These are phyloP conservation scores for Stephanodiscus minutulus DNA, from an alignment of 108 stramenopile species.

Conservation along the genomic window DNA sequence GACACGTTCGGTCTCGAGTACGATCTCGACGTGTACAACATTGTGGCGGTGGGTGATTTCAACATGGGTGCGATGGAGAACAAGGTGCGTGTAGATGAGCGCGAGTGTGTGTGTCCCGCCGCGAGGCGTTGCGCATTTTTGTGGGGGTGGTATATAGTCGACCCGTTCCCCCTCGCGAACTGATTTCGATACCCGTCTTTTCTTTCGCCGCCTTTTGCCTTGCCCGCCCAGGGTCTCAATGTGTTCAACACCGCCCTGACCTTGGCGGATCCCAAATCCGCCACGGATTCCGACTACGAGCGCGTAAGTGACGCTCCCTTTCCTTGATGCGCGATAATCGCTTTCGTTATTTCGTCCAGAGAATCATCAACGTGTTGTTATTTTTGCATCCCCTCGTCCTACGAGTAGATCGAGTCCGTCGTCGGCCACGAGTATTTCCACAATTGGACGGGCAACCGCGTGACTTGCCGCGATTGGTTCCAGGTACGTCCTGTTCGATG, in stretches of 20 bases:
- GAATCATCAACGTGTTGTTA: too few relatives aligned
- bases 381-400: not conserved
- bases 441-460: slow-evolving; percentile 97
- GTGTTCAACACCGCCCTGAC: slow-evolving; percentile 97
- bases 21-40: slow-evolving; percentile 94
- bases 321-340: not conserved
- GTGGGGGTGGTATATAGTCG: too few relatives aligned
- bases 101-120: too few relatives aligned
- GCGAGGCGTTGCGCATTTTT: too few relatives aligned
- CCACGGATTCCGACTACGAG: slow-evolving; percentile 93
- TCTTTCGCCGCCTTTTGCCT: not conserved
- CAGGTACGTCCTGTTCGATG: slow-evolving; percentile 32
- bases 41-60: slow-evolving; percentile 92
- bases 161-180: too few relatives aligned
- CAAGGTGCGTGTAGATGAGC: slow-evolving; percentile 73
- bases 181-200: too few relatives aligned
- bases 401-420: slow-evolving; percentile 51
- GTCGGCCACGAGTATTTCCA: slow-evolving; percentile 99
- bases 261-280: slow-evolving; percentile 88
- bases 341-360: not conserved
- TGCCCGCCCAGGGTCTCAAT: slow-evolving; percentile 30
- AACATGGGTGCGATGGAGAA: slow-evolving; percentile 99
- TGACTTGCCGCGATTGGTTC: slow-evolving; percentile 99
- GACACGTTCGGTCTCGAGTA: slow-evolving; percentile 93
- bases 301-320: slow-evolving; percentile 52